Conservation (phyloP, 495 filamentous ascomycete genomes). For the Aspergillus wentii region DNA sequence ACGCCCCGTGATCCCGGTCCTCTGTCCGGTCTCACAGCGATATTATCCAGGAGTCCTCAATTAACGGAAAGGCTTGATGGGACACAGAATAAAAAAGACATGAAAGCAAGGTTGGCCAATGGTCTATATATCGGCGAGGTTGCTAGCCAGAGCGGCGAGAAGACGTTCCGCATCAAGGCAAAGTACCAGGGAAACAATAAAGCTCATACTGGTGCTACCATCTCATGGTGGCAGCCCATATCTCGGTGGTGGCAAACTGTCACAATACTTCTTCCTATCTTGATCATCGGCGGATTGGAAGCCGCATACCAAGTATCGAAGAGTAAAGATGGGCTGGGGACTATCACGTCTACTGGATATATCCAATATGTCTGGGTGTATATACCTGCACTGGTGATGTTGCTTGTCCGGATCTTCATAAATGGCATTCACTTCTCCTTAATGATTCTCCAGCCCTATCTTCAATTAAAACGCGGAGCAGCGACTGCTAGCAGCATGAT, state of each 20-base stretch:
- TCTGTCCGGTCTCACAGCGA: slow-evolving; percentile 10
- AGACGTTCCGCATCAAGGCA: not conserved
- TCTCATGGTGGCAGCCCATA: slow-evolving; percentile 8
- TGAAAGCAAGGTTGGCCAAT: not conserved
- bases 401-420: slow-evolving; percentile 8
- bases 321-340: not conserved
- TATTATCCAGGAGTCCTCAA: slow-evolving; percentile 7
- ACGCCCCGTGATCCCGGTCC: slow-evolving; percentile 12
- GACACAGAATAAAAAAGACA: slow-evolving; percentile 1
- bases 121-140: not conserved
- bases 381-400: slow-evolving; percentile 16
- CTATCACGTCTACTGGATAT: slow-evolving; percentile 1
- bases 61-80: not conserved
- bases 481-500: slow-evolving; percentile 3
- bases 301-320: slow-evolving; percentile 6
- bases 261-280: slow-evolving; percentile 5
- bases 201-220: not conserved
- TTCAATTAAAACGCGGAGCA: not conserved
- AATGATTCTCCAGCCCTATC: slow-evolving; percentile 5
- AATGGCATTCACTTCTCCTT: slow-evolving; percentile 6
- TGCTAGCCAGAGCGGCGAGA: not conserved
- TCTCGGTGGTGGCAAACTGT: slow-evolving; percentile 3
- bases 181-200: not conserved
- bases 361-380: slow-evolving; percentile 15
- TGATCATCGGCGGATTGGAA: slow-evolving; percentile 9